phyloP scores from a whole-genome alignment of 768 basidiomycete genomes.

The Psilocybe sp. region DNA sequence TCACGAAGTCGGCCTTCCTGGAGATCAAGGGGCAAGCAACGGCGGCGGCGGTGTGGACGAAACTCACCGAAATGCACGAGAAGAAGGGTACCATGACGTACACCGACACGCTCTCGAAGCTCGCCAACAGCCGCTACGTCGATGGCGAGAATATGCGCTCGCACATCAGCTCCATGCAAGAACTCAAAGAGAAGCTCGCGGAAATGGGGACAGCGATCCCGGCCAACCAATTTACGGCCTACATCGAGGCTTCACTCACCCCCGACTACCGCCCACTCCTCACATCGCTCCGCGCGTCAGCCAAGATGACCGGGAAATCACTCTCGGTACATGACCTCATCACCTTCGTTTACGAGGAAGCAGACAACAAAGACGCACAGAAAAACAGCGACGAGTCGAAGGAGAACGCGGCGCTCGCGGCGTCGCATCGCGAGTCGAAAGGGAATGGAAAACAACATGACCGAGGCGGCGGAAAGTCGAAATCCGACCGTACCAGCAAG shows the following conservation, averaged over 20 bases:
- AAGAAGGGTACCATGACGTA: slow-evolving; percentile 17
- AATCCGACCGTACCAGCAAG: slow-evolving; percentile 5
- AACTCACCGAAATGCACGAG: slow-evolving; percentile 19
- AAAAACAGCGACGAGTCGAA: slow-evolving; percentile 11
- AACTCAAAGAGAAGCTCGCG: slow-evolving; percentile 29
- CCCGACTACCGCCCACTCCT: slow-evolving; percentile 12
- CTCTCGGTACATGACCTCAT: slow-evolving; percentile 8
- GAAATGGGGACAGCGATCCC: slow-evolving; percentile 9
- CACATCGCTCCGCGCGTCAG: slow-evolving; percentile 11
- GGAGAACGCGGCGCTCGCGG: slow-evolving; percentile 17
- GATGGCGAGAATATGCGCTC: slow-evolving; percentile 14
- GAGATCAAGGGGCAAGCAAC: slow-evolving; percentile 19
- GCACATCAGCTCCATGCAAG: slow-evolving; percentile 14
- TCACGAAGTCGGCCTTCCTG: slow-evolving; percentile 17
- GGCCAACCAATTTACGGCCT: slow-evolving; percentile 3
- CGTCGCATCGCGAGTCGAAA: slow-evolving; percentile 2
- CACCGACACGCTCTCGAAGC: slow-evolving; percentile 16
- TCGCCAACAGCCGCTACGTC: slow-evolving; percentile 16
- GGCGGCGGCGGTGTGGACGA: slow-evolving; percentile 18
- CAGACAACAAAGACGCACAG: slow-evolving; percentile 7
- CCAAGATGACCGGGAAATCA: slow-evolving; percentile 3
- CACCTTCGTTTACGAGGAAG: slow-evolving; percentile 10
- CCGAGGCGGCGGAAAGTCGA: slow-evolving; percentile 7
- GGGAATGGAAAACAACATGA: slow-evolving; percentile 7
- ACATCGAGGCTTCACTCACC: slow-evolving; percentile 15